Evolutionary conservation across 2,329 filamentous ascomycete genomes (phyloP), one percentile per base, ranked within the genome.

Genomic region (Trichophyton benhamiae): DNA sequence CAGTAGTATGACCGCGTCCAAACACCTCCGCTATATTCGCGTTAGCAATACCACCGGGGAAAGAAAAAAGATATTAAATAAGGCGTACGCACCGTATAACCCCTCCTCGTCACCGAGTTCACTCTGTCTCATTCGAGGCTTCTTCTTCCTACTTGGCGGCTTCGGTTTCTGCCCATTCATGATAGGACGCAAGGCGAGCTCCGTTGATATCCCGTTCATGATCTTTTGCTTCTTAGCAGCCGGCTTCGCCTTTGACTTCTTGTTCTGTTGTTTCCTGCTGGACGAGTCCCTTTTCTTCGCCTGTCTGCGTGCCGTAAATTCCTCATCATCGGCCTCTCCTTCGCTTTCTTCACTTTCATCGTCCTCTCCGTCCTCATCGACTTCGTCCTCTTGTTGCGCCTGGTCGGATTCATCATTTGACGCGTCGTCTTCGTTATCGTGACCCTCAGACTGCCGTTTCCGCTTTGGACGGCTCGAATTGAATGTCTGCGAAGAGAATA

Each of bases 201-300:
- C 79, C 52, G 71, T 75, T 52, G 71, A 70, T 36, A 73, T 64
- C 17, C 72, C 77, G 63, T 79, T 77, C 58, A 78, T 77, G 65
- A 80, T 80, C 71, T 81, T 85, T 44, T 79, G 73, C 70, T 84
- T 82, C 72, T 83, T 83, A 27, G 77, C 70, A 17, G 77, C 75
- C 30, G 68, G 64, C 63, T 71, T 75, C 5, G 68, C 22, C 65
- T 68, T 74, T 60, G 71, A 68, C 38, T 71, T 72, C 58, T 73
- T 73, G 66, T 68, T 72, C 63, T 71, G 71, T 63, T 77, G 78
- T 63, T 74, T 74, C 20, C 78, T 58, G 69, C 80, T 79, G 66
- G 82, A 79, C 67, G 80, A 77, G 15, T 78, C 72, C 58, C 73
- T 70, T 41, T 66, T 67, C 22, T 75, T 72, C 4, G 74, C 71